These are phyloP conservation scores for Fusarium sp. DNA, from an alignment of 2,329 filamentous ascomycete species.

Conservation along the genomic window DNA sequence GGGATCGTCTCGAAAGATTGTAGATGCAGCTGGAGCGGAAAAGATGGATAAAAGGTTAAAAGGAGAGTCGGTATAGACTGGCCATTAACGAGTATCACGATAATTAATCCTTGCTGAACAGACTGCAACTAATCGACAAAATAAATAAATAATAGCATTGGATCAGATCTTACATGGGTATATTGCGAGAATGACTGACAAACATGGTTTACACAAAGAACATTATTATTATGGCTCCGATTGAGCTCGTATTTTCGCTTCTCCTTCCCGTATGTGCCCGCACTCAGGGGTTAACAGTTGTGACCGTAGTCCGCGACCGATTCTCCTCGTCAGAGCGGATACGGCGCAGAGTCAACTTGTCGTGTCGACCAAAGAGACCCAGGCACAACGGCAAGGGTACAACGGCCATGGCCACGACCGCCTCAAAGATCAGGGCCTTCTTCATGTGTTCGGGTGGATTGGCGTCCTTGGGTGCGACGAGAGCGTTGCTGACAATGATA, in stretches of 20 bases:
- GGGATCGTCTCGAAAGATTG: background rate
- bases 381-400: constrained; percentile 77
- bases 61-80: background rate
- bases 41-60: constrained; percentile 28
- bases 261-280: background rate
- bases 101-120: background rate
- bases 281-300: constrained; percentile 27
- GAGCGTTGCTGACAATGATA: constrained; percentile 82
- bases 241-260: background rate
- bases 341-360: constrained; percentile 64
- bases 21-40: background rate
- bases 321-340: constrained; percentile 58
- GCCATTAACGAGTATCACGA: background rate
- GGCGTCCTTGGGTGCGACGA: constrained; percentile 67
- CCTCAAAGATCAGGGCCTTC: constrained; percentile 81
- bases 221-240: constrained; percentile 17
- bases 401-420: constrained; percentile 73
- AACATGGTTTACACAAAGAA: constrained; percentile 15
- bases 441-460: constrained; percentile 79
- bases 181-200: constrained; percentile 40
- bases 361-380: constrained; percentile 74
- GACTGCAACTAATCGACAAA: background rate
- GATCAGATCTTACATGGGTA: constrained; percentile 35
- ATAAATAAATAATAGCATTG: constrained; percentile 1
- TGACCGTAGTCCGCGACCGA: constrained; percentile 34